These are phyloP conservation scores for Leishmania martiniquensis DNA, from an alignment of 208 protist genomes.

Conservation along the genomic window DNA sequence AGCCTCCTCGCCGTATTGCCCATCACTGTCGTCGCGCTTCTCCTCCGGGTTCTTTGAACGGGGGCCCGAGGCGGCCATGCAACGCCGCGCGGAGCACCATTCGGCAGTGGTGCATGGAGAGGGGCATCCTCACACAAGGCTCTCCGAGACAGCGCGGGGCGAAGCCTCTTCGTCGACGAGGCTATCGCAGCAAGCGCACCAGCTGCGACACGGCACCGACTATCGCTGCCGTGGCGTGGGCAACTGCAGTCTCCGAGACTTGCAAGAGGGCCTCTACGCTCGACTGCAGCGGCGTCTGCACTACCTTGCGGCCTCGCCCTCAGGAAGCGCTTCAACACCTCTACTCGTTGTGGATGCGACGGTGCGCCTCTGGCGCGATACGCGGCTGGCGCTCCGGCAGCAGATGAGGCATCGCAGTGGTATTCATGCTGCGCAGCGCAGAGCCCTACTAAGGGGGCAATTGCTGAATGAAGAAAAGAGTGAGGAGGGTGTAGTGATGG, in stretches of 20 bases:
- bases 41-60: neutral
- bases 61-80: conserved; percentile 1
- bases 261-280: conserved; percentile 5
- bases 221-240: neutral
- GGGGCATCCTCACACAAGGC: neutral
- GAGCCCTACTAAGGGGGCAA: neutral
- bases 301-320: neutral
- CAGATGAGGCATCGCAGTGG: neutral
- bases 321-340: neutral
- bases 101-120: neutral
- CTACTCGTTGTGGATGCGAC: neutral
- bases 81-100: neutral
- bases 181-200: neutral
- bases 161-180: neutral
- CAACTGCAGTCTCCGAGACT: conserved; percentile 15
- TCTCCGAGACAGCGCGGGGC: neutral
- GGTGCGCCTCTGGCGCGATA: conserved; percentile 12
- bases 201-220: neutral
- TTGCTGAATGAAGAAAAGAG: neutral
- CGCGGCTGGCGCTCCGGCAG: neutral
- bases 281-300: conserved; percentile 9
- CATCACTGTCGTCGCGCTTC: neutral
- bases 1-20: neutral
- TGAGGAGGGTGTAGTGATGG: neutral
- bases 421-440: neutral